Percentiles rank a stretch among this genome's conserved stretches.
phyloP scores from a whole-genome alignment of 805 yeast genomes.

The Candida odintsovae region DNA sequence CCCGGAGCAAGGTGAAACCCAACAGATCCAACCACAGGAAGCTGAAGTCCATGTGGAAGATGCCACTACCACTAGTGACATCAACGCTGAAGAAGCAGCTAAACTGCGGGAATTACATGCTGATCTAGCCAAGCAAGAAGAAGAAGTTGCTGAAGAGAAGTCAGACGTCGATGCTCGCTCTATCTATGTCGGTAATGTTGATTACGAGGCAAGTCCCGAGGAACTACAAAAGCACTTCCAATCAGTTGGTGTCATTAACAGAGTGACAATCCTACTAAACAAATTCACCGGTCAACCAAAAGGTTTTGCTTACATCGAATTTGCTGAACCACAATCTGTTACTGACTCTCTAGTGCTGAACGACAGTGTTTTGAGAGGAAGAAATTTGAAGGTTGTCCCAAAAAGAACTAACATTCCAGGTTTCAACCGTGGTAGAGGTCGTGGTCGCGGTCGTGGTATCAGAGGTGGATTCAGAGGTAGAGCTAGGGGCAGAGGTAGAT shows the following conservation, averaged over 20 bases:
- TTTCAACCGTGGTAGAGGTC: constrained; percentile 39
- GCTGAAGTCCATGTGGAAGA: background rate
- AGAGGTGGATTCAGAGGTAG: constrained; percentile 37
- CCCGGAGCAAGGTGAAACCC: constrained; percentile 2
- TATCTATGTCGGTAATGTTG: constrained; percentile 80
- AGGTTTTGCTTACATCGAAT: constrained; percentile 85
- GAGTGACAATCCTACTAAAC: constrained; percentile 74
- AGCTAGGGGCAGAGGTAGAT: constrained; percentile 41
- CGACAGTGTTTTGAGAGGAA: constrained; percentile 60
- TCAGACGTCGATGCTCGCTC: constrained; percentile 73
- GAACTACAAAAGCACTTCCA: constrained; percentile 74
- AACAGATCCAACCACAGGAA: constrained; percentile 1
- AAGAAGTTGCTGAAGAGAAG: constrained; percentile 39
- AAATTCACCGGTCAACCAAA: constrained; percentile 75
- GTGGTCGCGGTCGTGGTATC: constrained; percentile 45
- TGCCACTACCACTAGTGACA: background rate
- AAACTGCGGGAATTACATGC: constrained; percentile 54
- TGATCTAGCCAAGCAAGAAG: constrained; percentile 36
- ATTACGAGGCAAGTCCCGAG: constrained; percentile 70
- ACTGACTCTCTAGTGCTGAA: constrained; percentile 59
- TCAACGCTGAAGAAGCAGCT: constrained; percentile 50
- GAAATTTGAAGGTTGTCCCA: constrained; percentile 66
- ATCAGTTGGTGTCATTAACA: constrained; percentile 63
- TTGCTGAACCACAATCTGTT: constrained; percentile 61
- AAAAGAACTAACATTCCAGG: constrained; percentile 85